Base-by-base conservation (phyloP, 2,329 filamentous ascomycete species). In the Metarhizium humberi region DNA sequence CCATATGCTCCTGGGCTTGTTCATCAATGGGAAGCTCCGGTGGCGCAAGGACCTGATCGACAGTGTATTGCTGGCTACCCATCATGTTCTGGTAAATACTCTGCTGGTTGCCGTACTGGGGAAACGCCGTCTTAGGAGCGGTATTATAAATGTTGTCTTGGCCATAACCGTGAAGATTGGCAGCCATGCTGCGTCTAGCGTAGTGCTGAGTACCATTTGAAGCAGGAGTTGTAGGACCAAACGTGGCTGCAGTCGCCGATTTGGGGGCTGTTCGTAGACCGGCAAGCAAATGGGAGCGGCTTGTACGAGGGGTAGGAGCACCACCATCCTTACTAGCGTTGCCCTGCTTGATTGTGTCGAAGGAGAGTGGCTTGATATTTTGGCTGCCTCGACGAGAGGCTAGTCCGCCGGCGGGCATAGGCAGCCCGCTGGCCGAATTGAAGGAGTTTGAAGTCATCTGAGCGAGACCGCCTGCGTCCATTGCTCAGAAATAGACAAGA, bases 381-480 rank as follows among this genome's bases (percentile, higher is more conserved):
- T 89, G 84, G 62, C 90, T 88, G 67, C 95, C 90, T 61, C 94
- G 87, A 65, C 81, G 79, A 30, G 92, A 92, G 60, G 90, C 90
- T 68, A 96, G 88, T 66, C 91, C 89, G 61, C 87, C 84, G 59
- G 83, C 78, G 53, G 91, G 87, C 75, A 90, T 84, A 67, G 85
- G 84, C 64, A 96, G 79, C 64, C 84, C 86, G 72, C 82, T 82
- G 69, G 82, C 78, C 71, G 87, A 79, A 71, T 81, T 76, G 72
- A 88, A 88, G 73, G 86, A 82, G 79, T 86, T 89, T 79, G 90
- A 92, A 78, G 90, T 89, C 92, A 97, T 97, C 82, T 95, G 91
- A 94, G 91, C 87, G 79, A 96, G 90, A 94, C 91, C 90, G 82
- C 92, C 92, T 84, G 92, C 86, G 92, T 96, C 88, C 87, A 95